phyloP scores from a whole-genome alignment of 331 rosid genomes.

The Acacia pycnantha region DNA sequence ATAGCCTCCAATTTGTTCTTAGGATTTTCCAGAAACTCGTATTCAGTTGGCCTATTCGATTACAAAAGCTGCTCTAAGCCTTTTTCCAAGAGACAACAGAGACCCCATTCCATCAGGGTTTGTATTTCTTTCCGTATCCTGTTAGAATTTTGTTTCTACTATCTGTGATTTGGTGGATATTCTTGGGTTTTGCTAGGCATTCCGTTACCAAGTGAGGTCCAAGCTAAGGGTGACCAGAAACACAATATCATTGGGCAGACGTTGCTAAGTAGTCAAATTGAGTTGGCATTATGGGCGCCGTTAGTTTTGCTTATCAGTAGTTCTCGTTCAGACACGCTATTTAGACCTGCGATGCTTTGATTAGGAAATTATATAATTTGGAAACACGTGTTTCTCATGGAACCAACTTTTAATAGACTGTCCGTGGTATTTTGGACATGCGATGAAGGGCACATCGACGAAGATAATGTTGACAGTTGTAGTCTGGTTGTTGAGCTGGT shows the following conservation, averaged over 20 bases:
- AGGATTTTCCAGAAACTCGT: conserved; percentile 30
- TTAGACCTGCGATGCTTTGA: not conserved
- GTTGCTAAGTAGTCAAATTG: not conserved
- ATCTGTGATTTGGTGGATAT: not conserved
- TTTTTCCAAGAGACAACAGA: conserved; percentile 21
- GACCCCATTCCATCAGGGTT: conserved; percentile 58
- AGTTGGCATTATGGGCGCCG: not conserved
- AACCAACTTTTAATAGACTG: not conserved
- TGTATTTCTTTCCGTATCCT: conserved; percentile 28
- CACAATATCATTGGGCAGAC: not conserved
- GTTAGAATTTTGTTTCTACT: not conserved
- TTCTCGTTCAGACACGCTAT: not conserved
- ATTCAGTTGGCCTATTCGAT: conserved; percentile 30
- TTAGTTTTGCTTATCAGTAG: not conserved
- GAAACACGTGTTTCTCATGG: not conserved
- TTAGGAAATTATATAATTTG: not conserved
- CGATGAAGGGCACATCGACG: not conserved
- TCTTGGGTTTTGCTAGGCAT: conserved; percentile 3
- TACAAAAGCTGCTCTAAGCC: conserved; percentile 25
- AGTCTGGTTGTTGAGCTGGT: not conserved
- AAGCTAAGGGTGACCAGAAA: not conserved
- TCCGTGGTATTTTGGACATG: not conserved
- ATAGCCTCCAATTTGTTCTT: conserved; percentile 21
- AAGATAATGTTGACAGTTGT: not conserved
- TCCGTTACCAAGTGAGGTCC: not conserved